Evolutionary conservation across 345 rosid genomes (phyloP).

Genomic region (Salix viminalis): DNA sequence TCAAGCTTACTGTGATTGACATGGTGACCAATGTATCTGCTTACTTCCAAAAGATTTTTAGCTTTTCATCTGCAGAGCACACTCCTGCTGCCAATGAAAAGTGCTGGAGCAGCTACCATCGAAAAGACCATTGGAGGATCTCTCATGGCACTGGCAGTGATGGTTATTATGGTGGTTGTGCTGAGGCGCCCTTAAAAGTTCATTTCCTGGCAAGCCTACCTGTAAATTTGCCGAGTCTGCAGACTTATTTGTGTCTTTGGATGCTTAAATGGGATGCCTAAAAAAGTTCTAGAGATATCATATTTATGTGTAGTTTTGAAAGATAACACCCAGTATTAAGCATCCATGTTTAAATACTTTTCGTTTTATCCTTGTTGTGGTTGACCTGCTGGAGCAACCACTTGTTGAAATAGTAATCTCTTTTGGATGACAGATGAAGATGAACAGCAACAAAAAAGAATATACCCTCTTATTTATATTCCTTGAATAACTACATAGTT

Average conservation of each 20-base stretch:
- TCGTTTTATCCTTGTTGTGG: too few relatives aligned
- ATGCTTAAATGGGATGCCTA: not conserved
- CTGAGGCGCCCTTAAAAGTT: slow-evolving; percentile 47
- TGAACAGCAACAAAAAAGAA: not conserved
- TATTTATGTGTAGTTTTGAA: not conserved
- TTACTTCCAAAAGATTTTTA: slow-evolving; percentile 47
- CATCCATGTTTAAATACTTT: too few relatives aligned
- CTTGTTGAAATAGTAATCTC: not conserved
- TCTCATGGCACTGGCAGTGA: slow-evolving; percentile 55
- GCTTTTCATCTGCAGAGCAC: slow-evolving; percentile 28
- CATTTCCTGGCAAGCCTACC: not conserved
- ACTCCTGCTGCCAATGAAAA: slow-evolving; percentile 21
- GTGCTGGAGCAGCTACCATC: slow-evolving; percentile 12
- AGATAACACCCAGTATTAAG: too few relatives aligned
- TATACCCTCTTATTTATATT: not conserved
- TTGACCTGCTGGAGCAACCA: not conserved
- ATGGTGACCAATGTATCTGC: slow-evolving; percentile 49
- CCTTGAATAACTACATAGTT: not conserved
- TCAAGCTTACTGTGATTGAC: slow-evolving; percentile 44
- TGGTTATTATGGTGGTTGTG: slow-evolving; percentile 57
- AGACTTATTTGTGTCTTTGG: not conserved
- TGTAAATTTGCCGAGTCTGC: slow-evolving; percentile 38
- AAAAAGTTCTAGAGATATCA: not conserved
- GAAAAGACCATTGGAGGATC: slow-evolving; percentile 40
- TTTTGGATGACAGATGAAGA: not conserved